phyloP scores from a whole-genome alignment of 257 asterid genomes.

The Fraxinus pennsylvanica region DNA sequence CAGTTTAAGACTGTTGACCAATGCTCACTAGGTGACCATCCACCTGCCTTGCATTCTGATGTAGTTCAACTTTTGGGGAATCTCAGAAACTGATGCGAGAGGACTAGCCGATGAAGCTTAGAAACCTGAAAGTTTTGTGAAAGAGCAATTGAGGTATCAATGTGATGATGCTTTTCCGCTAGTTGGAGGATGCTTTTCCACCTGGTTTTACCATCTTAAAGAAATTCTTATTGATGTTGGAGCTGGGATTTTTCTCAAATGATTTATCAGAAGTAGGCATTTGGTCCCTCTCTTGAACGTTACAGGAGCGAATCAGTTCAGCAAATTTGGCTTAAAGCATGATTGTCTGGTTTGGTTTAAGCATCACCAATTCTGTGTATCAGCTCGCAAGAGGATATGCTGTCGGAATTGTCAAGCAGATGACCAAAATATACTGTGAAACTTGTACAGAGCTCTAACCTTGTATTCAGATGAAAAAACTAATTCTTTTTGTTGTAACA shows the following conservation, averaged over 20 bases:
- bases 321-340: slow-evolving; percentile 22
- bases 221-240: slow-evolving; percentile 12
- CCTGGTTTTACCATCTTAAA: slow-evolving; percentile 25
- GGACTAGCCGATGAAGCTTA: slow-evolving; percentile 40
- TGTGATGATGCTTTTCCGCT: slow-evolving; percentile 23
- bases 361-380: slow-evolving; percentile 20
- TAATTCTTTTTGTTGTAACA: slow-evolving; percentile 58
- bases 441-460: slow-evolving; percentile 65
- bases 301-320: slow-evolving; percentile 11
- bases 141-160: slow-evolving; percentile 30
- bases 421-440: slow-evolving; percentile 35
- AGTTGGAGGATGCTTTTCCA: slow-evolving; percentile 31
- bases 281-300: slow-evolving; percentile 20
- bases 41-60: slow-evolving; percentile 29
- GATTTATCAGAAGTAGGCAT: slow-evolving; percentile 27
- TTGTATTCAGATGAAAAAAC: slow-evolving; percentile 52
- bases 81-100: slow-evolving; percentile 26
- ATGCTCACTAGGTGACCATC: slow-evolving; percentile 28
- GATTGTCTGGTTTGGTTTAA: slow-evolving; percentile 15
- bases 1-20: slow-evolving; percentile 13
- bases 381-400: slow-evolving; percentile 24
- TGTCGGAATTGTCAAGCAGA: slow-evolving; percentile 32
- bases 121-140: slow-evolving; percentile 30
- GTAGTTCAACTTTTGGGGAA: slow-evolving; percentile 32
- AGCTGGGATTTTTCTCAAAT: slow-evolving; percentile 21